Base-by-base conservation (phyloP, 192 early-diverging fungal genomes). In the Dissophora globulifera region DNA sequence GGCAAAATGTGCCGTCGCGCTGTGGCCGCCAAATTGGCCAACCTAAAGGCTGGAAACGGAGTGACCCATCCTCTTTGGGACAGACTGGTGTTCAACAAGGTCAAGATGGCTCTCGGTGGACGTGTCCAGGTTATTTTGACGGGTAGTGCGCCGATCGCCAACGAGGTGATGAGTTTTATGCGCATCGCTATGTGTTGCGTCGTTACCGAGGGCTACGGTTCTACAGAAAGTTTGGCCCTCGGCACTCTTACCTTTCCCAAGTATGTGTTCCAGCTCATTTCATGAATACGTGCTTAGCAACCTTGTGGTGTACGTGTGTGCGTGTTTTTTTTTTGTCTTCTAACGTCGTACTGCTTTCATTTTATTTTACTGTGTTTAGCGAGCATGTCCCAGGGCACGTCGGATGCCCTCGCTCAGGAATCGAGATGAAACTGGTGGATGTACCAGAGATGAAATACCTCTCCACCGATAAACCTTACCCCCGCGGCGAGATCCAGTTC, bases 401-500 rank as follows among this genome's bases (percentile, higher is more conserved):
- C 16, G 95, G 95, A 11, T 59, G 84, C 15, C 94, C 94, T 23
- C 46, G 58, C 15, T 23, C 50, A 3, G 38, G 82, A 25, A 65
- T 81, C 23, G 89, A 94, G 72, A 43, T 94, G 43, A 96, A 93
- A 66, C 84, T 97, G 13, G 83, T 85, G 1, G 94, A 96, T 69
- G 89, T 97, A 4, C 92, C 94, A 8, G 90, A 91, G 33, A 91
- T 96, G 92, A 87, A 88, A 67, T 97, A 97, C 69, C 52, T 80
- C 11, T 67, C 91, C 2, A 88, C 79, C 4, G 92, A 93, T 71
- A 82, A 79, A 67, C 91, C 91, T 11, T 83, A 58, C 64, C 90
- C 94, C 16, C 88, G 94, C 23, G 96, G 96, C 53, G 96, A 98
- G 81, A 86, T 98, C 65, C 91, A 86, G 81, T 26, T 93, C 32